These are phyloP conservation scores for Leccinum incarnatum DNA, from an alignment of 768 basidiomycete genomes.

Conservation along the genomic window DNA sequence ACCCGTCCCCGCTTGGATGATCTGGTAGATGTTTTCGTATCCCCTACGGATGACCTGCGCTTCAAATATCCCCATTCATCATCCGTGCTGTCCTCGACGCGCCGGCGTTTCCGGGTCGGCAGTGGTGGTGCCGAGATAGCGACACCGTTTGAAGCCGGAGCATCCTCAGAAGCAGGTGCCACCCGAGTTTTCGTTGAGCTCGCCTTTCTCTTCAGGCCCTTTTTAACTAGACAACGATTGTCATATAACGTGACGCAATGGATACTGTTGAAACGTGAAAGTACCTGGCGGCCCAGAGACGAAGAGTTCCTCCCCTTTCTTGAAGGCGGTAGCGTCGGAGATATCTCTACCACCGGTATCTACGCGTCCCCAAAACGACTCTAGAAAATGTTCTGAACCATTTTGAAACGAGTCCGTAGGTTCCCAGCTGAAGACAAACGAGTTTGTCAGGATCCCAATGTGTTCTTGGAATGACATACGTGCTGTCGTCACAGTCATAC, in stretches of 20 bases:
- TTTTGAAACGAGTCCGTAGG: slow-evolving; percentile 56
- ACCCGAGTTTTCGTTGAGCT: slow-evolving; percentile 8
- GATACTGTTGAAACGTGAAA: neutral
- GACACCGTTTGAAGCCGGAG: slow-evolving; percentile 7
- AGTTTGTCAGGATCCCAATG: slow-evolving; percentile 2
- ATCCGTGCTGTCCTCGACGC: slow-evolving; percentile 4
- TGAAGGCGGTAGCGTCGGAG: slow-evolving; percentile 47
- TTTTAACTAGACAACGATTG: slow-evolving; percentile 14
- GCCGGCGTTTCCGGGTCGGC: slow-evolving; percentile 27
- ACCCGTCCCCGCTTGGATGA: slow-evolving; percentile 24
- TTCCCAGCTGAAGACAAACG: slow-evolving; percentile 57
- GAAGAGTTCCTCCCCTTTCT: slow-evolving; percentile 50
- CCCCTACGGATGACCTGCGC: slow-evolving; percentile 8
- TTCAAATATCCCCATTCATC: slow-evolving; percentile 9
- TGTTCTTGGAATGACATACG: slow-evolving; percentile 40
- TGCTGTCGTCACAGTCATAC: slow-evolving; percentile 52
- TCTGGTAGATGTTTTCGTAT: slow-evolving; percentile 9
- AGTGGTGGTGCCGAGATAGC: slow-evolving; percentile 20
- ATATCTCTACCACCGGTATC: slow-evolving; percentile 43
- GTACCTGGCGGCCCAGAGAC: slow-evolving; percentile 61
- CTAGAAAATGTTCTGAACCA: slow-evolving; percentile 52
- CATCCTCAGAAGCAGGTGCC: slow-evolving; percentile 7
- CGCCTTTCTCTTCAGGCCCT: slow-evolving; percentile 17
- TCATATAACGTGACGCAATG: slow-evolving; percentile 2
- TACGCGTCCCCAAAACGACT: slow-evolving; percentile 38